Base-by-base conservation (phyloP, 1,139 yeast genomes). In the Arxiozyma heterogenica region DNA sequence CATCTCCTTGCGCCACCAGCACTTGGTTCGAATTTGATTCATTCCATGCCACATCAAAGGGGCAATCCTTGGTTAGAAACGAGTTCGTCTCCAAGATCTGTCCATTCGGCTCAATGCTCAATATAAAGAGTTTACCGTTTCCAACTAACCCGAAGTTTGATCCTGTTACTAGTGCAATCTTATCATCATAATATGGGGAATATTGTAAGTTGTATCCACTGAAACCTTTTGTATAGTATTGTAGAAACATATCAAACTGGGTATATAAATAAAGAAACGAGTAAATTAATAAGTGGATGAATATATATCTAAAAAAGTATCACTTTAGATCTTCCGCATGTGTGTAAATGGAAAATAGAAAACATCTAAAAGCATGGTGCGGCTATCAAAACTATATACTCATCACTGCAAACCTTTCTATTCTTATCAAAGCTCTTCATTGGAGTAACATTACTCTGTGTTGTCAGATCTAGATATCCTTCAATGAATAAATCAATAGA, bases 101-200 rank as follows among this genome's bases (percentile, higher is more conserved):
- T 0, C 98, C 98, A 57, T 76, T 74, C 11, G 82, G 80, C 51
- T 79, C 81, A 53, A 93, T 85, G 53, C 81, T 81, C 42, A 91
- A 73, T 1, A 91, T 74, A 62, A 75, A 84, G 38, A 93, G 73
- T 58, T 88, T 77, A 3, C 98, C 98, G 68, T 93, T 93, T 3
- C 98, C 98, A 4, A 89, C 96, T 11, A 93, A 75, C 1, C 98
- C 98, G 70, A 84, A 93, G 71, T 93, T 93, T 41, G 98, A 89
- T 0, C 96, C 85, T 0, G 95, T 77, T 1, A 96, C 94, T 41
- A 89, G 94, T 0, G 96, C 97, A 17, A 93, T 68, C 64, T 86
- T 86, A 71, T 86, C 87, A 71, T 93, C 98, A 62, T 81, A 86
- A 66, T 83, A 93, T 6, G 98, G 98, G 0, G 97, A 90, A 73